Base-by-base conservation (phyloP, 768 basidiomycete genomes). In the Pleurotus sapidus region DNA sequence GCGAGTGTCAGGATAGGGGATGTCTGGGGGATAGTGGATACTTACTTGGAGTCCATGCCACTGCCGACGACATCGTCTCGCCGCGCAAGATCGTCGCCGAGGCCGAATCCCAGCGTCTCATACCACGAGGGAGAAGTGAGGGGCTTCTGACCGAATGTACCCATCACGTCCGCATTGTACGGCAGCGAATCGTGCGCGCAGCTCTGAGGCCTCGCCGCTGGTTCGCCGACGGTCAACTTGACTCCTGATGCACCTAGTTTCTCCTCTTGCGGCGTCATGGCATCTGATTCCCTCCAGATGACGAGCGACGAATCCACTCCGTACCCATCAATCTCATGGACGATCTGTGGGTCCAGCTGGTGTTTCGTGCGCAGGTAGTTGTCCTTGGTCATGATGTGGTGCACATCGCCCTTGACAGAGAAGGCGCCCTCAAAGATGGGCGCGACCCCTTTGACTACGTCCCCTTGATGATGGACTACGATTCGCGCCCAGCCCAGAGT, bases 381-480 rank as follows among this genome's bases (percentile, higher is more conserved):
- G 27, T 87, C 86, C 66, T 75, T 81, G 15, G 88, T 88, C 70
- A 84, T 71, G 63, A 93, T 75, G 67, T 91, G 89, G 69, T 91
- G 83, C 15, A 81, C 77, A 58, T 83, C 75, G 15, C 90, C 91
- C 55, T 83, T 68, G 7, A 82, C 79, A 7, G 83, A 81, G 73
- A 95, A 92, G 9, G 86, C 84, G 60, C 92, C 91, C 65, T 91
- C 89, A 63, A 86, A 91, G 7, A 81, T 69, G 15, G 88, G 87
- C 3, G 82, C 69, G 43, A 76, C 65, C 27, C 77, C 80, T 23
- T 65, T 63, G 24, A 67, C 67, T 24, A 72, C 69, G 63, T 87
- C 80, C 27, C 81, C 81, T 62, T 87, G 80, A 63, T 85, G 70
- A 67, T 90, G 84, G 3, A 92, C 79, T 70, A 87, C 82, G 61